Evolutionary conservation across 2,329 filamentous ascomycete species (phyloP), one percentile per base, ranked within the genome.

Genomic region (Allantophomopsis cytisporea): DNA sequence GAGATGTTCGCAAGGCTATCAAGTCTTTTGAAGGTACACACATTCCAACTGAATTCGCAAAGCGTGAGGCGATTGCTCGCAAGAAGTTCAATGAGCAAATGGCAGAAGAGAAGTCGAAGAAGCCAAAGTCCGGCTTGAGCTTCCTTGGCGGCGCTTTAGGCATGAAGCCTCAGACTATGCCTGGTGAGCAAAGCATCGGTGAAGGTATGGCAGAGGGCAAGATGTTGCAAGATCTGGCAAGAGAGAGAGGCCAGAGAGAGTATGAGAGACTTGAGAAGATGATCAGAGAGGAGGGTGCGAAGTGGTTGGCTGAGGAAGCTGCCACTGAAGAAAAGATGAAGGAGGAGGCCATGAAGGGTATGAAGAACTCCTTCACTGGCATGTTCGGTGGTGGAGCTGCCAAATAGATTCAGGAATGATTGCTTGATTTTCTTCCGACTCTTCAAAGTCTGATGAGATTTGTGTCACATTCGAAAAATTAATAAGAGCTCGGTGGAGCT

Each of bases 231-330:
- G 91, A 98, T 56, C 80, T 94, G 59, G 87, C 91, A 38, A 79
- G 91, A 37, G 91, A 98, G 64, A 75, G 87, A 37, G 91, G 91
- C 28, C 83, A 88, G 63, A 80, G 81, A 59, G 83, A 88, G 61
- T 98, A 96, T 62, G 76, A 94, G 66, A 64, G 80, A 50, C 71
- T 96, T 45, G 89, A 96, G 61, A 80, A 80, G 62, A 83, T 94
- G 64, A 94, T 98, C 51, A 73, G 82, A 36, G 83, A 93, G 60
- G 91, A 96, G 56, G 91, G 88, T 39, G 86, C 89, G 59, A 86
- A 89, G 64, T 95, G 88, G 85, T 69, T 98, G 50, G 88, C 88
- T 67, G 89, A 96, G 60, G 88, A 94, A 69, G 83, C 83, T 34
- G 80, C 80, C 37, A 75, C 84, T 57, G 81, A 88, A 65, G 89